Evolutionary conservation across 108 stramenopile species (phyloP).

Genomic region (Fragilariopsis cylindrus): DNA sequence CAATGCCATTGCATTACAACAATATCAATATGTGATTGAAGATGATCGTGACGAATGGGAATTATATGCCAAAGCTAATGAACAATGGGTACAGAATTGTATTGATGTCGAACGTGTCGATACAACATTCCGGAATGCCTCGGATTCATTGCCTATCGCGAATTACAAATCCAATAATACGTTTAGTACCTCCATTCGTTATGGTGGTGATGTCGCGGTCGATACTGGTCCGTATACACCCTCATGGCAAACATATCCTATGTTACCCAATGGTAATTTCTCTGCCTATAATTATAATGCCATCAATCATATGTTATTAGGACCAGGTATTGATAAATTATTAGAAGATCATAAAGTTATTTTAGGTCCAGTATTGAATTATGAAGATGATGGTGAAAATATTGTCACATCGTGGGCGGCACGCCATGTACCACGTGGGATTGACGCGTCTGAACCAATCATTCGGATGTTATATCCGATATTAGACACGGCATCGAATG

Average conservation of each 20-base stretch:
- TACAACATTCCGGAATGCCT: background rate
- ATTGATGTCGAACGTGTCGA: background rate
- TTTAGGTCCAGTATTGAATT: background rate
- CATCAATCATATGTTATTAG: background rate
- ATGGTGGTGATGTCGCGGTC: too few species aligned
- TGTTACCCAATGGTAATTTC: background rate
- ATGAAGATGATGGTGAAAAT: background rate
- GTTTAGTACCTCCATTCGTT: too few species aligned
- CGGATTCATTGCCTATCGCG: too few species aligned
- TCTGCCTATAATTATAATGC: conserved; percentile 6
- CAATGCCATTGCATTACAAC: background rate
- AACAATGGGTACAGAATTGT: background rate
- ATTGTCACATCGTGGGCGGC: background rate
- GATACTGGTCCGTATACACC: conserved; percentile 9
- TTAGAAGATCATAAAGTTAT: background rate
- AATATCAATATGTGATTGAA: background rate
- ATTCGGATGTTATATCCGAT: conserved; percentile 21
- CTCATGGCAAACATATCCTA: background rate
- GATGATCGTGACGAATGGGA: background rate
- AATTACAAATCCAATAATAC: too few species aligned
- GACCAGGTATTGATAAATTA: background rate
- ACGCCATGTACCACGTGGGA: background rate
- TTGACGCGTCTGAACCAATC: background rate
- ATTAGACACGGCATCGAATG: background rate
- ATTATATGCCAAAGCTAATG: background rate